Evolutionary conservation across 768 basidiomycete genomes (phyloP).

Genomic region (Coprinellus micaceus): DNA sequence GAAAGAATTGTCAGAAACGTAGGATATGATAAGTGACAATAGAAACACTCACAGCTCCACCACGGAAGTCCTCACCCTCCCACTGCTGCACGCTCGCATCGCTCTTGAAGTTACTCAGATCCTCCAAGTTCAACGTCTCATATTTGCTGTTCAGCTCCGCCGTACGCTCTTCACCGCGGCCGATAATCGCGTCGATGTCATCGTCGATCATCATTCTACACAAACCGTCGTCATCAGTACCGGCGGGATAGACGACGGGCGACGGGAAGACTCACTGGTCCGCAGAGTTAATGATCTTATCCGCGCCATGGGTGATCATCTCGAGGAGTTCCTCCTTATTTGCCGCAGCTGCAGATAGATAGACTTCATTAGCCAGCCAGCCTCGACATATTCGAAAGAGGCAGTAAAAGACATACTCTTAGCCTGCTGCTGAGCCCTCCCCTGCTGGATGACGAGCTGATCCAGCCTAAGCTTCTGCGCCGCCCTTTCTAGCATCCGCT

Average conservation of each 20-base stretch:
- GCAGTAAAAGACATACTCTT: constrained; percentile 63
- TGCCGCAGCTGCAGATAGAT: constrained; percentile 76
- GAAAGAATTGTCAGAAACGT: background rate
- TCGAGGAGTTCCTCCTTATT: constrained; percentile 95
- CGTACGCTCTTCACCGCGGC: constrained; percentile 87
- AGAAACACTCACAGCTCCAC: constrained; percentile 47
- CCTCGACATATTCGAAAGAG: too few relatives aligned
- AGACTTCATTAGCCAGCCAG: too few relatives aligned
- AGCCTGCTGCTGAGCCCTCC: constrained; percentile 69
- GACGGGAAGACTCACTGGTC: constrained; percentile 54
- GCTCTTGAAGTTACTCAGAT: constrained; percentile 94
- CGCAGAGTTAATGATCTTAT: constrained; percentile 84
- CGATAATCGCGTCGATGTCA: constrained; percentile 93
- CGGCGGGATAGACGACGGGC: background rate
- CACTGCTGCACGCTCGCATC: constrained; percentile 89
- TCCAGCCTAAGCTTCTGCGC: constrained; percentile 94
- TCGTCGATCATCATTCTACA: constrained; percentile 71
- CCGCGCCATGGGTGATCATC: constrained; percentile 97
- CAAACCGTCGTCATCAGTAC: background rate
- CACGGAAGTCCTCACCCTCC: constrained; percentile 92
- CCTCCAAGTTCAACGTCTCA: constrained; percentile 88
- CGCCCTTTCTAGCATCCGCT: constrained; percentile 90
- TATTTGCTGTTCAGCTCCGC: constrained; percentile 87
- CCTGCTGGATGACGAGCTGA: constrained; percentile 96
- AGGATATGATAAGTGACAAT: background rate